phyloP scores from a whole-genome alignment of 805 yeast genomes.

The Candida insectorum region DNA sequence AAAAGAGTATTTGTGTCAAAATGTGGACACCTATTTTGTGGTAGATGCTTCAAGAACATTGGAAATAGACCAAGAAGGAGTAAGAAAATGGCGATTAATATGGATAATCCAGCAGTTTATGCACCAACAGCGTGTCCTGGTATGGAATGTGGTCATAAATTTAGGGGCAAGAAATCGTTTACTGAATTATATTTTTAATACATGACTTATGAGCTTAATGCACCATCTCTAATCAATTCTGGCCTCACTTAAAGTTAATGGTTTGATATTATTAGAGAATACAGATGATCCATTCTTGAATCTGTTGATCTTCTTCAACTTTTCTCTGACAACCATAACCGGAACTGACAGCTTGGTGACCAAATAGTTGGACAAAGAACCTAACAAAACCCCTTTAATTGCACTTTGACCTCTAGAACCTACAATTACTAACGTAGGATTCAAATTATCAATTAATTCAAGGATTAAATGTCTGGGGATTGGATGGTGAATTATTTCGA shows the following conservation, averaged over 20 bases:
- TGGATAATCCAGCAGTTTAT: slow-evolving; percentile 35
- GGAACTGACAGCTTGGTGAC: slow-evolving; percentile 72
- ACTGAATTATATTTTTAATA: slow-evolving; percentile 44
- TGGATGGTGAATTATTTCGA: slow-evolving; percentile 74
- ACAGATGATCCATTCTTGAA: slow-evolving; percentile 47
- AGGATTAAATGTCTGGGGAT: slow-evolving; percentile 69
- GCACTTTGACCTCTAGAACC: slow-evolving; percentile 76
- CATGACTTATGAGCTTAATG: no score
- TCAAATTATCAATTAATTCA: slow-evolving; percentile 65
- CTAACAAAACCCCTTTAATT: slow-evolving; percentile 68
- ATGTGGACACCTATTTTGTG: slow-evolving; percentile 89
- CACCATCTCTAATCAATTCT: slow-evolving; percentile 46
- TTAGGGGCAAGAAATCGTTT: slow-evolving; percentile 48
- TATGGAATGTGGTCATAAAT: slow-evolving; percentile 39
- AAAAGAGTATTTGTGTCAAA: slow-evolving; percentile 46
- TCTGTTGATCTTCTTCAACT: slow-evolving; percentile 64
- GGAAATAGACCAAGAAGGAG: slow-evolving; percentile 37
- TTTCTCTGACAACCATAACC: slow-evolving; percentile 76
- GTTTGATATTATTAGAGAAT: slow-evolving; percentile 54
- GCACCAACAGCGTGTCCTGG: slow-evolving; percentile 64
- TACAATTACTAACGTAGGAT: slow-evolving; percentile 70
- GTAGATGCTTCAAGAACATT: slow-evolving; percentile 74
- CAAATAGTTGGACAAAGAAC: slow-evolving; percentile 68
- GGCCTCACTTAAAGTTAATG: slow-evolving; percentile 48
- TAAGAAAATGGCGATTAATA: slow-evolving; percentile 16